Percentiles rank a stretch among this genome's conserved stretches.
phyloP scores from a whole-genome alignment of 805 yeast genomes.

The Kuraishia borneana region DNA sequence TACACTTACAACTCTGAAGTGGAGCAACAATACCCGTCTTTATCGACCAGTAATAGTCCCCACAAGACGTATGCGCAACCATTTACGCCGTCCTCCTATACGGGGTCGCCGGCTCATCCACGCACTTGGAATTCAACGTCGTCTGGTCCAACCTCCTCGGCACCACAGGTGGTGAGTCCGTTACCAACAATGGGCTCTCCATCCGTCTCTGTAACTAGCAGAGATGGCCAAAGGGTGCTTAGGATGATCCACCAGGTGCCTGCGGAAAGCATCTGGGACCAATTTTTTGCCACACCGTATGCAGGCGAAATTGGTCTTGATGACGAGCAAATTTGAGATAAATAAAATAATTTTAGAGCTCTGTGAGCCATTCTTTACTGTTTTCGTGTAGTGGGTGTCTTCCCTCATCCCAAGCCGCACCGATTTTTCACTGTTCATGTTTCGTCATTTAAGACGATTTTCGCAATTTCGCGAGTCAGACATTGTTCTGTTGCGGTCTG shows the following conservation, averaged over 20 bases:
- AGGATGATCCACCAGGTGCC: conserved; percentile 56
- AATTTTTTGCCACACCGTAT: conserved; percentile 29
- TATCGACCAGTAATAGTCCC: not conserved
- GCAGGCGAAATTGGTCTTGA: not conserved
- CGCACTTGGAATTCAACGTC: not conserved
- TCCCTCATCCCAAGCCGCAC: no score
- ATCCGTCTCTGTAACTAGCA: no score
- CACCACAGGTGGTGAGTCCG: not conserved
- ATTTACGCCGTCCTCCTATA: not conserved
- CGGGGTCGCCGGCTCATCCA: not conserved
- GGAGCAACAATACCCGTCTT: not conserved
- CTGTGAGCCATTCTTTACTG: no score
- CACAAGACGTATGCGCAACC: not conserved
- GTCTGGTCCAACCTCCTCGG: not conserved
- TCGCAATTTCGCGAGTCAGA: conserved; percentile 18
- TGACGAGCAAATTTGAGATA: not conserved
- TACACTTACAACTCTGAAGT: not conserved
- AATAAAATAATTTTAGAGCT: no score
- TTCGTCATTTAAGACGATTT: no score
- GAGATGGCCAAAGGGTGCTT: conserved; percentile 44
- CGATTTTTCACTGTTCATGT: no score
- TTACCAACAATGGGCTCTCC: conserved; percentile 3
- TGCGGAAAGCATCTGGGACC: conserved; percentile 61
- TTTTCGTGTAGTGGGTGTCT: no score
- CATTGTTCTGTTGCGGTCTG: conserved; percentile 16